These are phyloP conservation scores for Farysia itapuensis DNA, from an alignment of 1,284 basidiomycete species.

Conservation along the genomic window DNA sequence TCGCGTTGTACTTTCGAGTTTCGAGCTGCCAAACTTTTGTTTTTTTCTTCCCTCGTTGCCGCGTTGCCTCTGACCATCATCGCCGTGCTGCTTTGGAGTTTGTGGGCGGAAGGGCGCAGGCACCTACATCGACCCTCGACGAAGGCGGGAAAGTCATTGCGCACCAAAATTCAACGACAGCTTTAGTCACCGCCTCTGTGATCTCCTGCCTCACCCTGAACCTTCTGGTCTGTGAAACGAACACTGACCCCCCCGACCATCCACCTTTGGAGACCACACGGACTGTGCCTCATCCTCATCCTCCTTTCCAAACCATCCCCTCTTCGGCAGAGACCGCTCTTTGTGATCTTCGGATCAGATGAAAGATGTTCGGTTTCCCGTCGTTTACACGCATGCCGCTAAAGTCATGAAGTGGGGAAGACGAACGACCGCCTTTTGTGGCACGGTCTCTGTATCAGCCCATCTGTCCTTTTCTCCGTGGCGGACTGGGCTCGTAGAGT, in stretches of 20 bases:
- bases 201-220: neutral
- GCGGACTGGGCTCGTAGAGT: conserved; percentile 1
- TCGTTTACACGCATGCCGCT: neutral
- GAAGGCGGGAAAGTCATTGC: neutral
- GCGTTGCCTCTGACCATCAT: neutral
- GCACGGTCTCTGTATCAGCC: neutral
- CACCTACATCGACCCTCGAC: neutral
- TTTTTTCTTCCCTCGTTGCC: neutral
- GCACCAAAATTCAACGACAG: too few relatives aligned
- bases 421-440: neutral
- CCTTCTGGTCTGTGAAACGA: neutral
- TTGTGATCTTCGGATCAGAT: neutral
- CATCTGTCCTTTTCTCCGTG: neutral
- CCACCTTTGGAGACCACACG: neutral
- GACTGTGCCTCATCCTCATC: neutral
- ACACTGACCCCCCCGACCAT: neutral
- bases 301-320: neutral
- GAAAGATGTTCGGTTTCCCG: conserved; percentile 2
- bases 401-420: conserved; percentile 1
- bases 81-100: neutral
- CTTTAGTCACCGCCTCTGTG: too few relatives aligned
- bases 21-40: neutral
- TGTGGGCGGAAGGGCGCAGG: neutral
- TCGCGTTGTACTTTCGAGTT: neutral
- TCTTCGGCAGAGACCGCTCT: conserved; percentile 4